These are phyloP conservation scores for Heterobasidion parviporum DNA, from an alignment of 1,284 basidiomycete genomes.

Conservation along the genomic window DNA sequence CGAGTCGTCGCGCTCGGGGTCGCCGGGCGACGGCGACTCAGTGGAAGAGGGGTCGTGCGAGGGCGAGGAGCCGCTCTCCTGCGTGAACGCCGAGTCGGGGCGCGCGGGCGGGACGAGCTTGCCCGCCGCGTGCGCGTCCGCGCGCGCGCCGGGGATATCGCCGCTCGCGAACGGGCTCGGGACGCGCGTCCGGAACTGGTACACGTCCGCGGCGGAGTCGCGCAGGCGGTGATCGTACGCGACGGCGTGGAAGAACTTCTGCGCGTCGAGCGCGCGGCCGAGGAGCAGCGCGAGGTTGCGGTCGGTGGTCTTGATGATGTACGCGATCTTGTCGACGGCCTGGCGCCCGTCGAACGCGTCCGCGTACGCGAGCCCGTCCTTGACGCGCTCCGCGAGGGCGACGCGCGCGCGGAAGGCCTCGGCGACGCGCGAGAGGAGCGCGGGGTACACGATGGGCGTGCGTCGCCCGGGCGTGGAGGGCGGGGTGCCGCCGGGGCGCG, in stretches of 20 bases:
- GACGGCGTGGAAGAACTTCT: constrained; percentile 99
- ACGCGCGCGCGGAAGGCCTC: constrained; percentile 88
- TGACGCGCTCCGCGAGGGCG: constrained; percentile 70
- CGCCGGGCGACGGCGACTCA: constrained; percentile 28
- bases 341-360: constrained; percentile 95
- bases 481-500: neutral
- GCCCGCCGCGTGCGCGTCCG: constrained; percentile 15
- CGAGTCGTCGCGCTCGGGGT: constrained; percentile 20
- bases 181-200: constrained; percentile 80
- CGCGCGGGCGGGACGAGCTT: constrained; percentile 3
- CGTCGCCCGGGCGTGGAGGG: constrained; percentile 21
- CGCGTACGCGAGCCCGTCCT: constrained; percentile 94
- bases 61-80: constrained; percentile 24
- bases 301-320: constrained; percentile 98
- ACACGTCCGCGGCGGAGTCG: constrained; percentile 85
- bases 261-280: constrained; percentile 91
- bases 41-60: constrained; percentile 20
- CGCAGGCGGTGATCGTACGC: constrained; percentile 96
- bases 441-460: constrained; percentile 87
- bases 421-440: constrained; percentile 89
- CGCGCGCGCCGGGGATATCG: constrained; percentile 42
- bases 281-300: constrained; percentile 91
- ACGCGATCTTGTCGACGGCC: constrained; percentile 93
- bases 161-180: constrained; percentile 74
- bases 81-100: constrained; percentile 8